phyloP scores from a whole-genome alignment of 768 basidiomycete species.

The Xerocomellus intermedius region DNA sequence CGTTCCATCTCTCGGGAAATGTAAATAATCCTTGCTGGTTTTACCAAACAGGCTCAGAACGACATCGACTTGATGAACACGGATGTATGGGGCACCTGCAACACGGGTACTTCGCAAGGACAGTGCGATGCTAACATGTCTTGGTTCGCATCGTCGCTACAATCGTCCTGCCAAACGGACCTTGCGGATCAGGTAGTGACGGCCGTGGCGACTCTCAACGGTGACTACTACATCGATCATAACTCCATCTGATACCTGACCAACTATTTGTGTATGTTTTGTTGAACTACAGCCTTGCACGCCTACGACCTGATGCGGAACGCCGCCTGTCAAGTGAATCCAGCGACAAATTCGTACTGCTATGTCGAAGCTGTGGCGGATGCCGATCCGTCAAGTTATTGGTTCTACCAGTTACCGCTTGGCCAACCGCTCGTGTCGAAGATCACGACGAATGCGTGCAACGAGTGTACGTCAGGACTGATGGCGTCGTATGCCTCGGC shows the following conservation, averaged over 20 bases:
- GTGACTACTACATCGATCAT: slow-evolving; percentile 35
- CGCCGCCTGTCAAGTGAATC: slow-evolving; percentile 58
- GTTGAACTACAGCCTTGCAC: slow-evolving; percentile 47
- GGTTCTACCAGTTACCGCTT: slow-evolving; percentile 68
- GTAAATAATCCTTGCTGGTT: background rate
- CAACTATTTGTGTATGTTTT: background rate
- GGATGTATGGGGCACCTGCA: slow-evolving; percentile 79
- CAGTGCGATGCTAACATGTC: slow-evolving; percentile 69
- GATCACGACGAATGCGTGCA: slow-evolving; percentile 54
- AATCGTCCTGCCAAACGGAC: slow-evolving; percentile 55
- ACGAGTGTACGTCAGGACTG: slow-evolving; percentile 57
- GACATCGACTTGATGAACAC: slow-evolving; percentile 63
- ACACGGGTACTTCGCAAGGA: slow-evolving; percentile 46
- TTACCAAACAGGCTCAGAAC: slow-evolving; percentile 53
- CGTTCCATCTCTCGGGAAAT: background rate
- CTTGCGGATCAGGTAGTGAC: slow-evolving; percentile 49
- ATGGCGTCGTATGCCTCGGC: slow-evolving; percentile 54
- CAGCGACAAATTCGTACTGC: slow-evolving; percentile 65
- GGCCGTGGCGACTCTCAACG: slow-evolving; percentile 53
- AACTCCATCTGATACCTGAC: background rate
- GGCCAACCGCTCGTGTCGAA: slow-evolving; percentile 50
- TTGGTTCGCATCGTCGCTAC: slow-evolving; percentile 53
- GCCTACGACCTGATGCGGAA: slow-evolving; percentile 62
- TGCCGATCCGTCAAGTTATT: slow-evolving; percentile 62
- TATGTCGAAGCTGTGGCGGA: slow-evolving; percentile 62